Base-by-base conservation (phyloP, 441 rosid genomes). In the Aleurites moluccanus region DNA sequence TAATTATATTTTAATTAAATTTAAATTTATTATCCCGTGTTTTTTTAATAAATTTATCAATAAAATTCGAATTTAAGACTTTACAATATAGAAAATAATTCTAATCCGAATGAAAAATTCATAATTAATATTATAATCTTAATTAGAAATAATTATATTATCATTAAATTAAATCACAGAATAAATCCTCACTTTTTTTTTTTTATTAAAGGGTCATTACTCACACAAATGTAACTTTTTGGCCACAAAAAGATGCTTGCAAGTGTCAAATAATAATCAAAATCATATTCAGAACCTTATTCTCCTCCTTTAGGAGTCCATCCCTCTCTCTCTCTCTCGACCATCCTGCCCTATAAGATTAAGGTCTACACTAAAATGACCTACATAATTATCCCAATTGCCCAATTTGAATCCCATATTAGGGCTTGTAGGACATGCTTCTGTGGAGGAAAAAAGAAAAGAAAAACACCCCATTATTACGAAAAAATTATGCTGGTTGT, bases 401-500 rank as follows among this genome's bases (percentile, higher is more conserved):
- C 68, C 40, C 40, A 2, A 45, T 49, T 62, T 35, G 74, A 74
- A 53, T 62, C 64, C 76, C 73, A 60, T 47, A 15, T 15, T 18
- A 18, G n/a, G 56, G 21, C 2, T 20, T 61, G 79, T 53, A 69
- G 78, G 72, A 38, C 40, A 72, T 47, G 67, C 30, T 49, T 23
- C 67, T 40, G 27, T 40, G 20, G 27, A 20, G 11, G 20, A 38
- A 56, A 59, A 63, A 23, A 30, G 3, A 25, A 1, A 62, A 16
- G 18, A 15, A 63, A 33, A 64, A 66, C 28, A 45, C 10, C 27
- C 67, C 33, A 81, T 79, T 74, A 81, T 83, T 74, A 81, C 80
- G 27, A 25, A 30, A 70, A 80, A 74, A 80, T 52, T 68, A 10
- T 76, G 82, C 65, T 72, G 74, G 81, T 47, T 33, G 77, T 78